Evolutionary conservation across 306 rosid species (phyloP).

Genomic region (Boehmeria nivea): DNA sequence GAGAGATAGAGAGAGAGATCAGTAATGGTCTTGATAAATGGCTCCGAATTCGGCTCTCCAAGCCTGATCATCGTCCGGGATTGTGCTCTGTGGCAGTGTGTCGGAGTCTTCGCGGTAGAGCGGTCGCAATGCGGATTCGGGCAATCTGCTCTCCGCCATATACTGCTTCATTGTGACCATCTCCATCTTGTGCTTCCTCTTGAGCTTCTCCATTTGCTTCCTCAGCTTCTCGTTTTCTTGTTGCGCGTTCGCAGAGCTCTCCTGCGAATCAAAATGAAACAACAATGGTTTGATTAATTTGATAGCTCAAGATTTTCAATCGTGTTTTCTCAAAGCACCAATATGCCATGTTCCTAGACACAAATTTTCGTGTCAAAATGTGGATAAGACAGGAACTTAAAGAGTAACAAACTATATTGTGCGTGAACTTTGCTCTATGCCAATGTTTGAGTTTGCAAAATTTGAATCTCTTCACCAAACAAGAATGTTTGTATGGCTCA

Average conservation of each 20-base stretch:
- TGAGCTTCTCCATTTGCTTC: conserved; percentile 83
- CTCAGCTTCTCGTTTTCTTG: conserved; percentile 68
- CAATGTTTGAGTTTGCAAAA: too few species aligned
- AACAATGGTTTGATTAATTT: too few species aligned
- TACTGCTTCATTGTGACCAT: conserved; percentile 86
- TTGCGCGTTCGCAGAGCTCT: conserved; percentile 44
- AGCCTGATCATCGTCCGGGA: conserved; percentile 70
- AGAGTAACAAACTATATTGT: too few species aligned
- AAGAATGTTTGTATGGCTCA: too few species aligned
- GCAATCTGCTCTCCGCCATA: conserved; percentile 80
- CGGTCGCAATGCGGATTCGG: conserved; percentile 73
- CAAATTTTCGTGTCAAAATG: too few species aligned
- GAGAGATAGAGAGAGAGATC: background rate
- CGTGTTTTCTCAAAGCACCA: too few species aligned
- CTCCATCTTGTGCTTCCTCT: conserved; percentile 94
- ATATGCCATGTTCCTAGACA: too few species aligned
- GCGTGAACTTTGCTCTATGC: too few species aligned
- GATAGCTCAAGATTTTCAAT: too few species aligned
- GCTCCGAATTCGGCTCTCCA: conserved; percentile 98
- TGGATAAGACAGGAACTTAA: too few species aligned
- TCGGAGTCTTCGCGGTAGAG: conserved; percentile 51
- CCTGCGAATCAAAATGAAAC: too few species aligned
- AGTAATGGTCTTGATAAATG: conserved; percentile 85
- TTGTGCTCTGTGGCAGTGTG: conserved; percentile 24
- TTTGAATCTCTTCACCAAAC: too few species aligned